Evolutionary conservation across 768 basidiomycete genomes (phyloP).

Genomic region (Tulasnella sp.): DNA sequence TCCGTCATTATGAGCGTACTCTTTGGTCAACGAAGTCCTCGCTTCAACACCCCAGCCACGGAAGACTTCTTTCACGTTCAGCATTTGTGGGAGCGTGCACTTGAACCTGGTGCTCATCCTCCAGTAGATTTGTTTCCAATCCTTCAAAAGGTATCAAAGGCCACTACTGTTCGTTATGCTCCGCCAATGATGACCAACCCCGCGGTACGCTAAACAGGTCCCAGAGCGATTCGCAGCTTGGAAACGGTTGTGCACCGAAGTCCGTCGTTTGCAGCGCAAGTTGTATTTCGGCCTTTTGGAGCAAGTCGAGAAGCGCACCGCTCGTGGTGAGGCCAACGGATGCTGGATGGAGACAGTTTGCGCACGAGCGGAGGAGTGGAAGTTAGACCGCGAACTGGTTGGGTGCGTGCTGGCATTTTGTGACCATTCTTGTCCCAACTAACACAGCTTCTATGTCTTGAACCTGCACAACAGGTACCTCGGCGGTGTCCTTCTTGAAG

Average conservation of each 20-base stretch:
- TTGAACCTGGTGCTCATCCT: conserved; percentile 47
- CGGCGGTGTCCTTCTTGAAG: conserved; percentile 44
- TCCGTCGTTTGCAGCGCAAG: conserved; percentile 40
- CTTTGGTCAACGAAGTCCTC: conserved; percentile 45
- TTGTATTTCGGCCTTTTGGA: conserved; percentile 44
- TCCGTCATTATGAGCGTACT: conserved; percentile 45
- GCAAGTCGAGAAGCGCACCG: conserved; percentile 41
- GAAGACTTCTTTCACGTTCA: conserved; percentile 42
- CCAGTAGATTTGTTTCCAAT: conserved; percentile 47
- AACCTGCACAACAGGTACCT: conserved; percentile 40
- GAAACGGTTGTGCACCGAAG: conserved; percentile 42
- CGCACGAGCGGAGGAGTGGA: conserved; percentile 39
- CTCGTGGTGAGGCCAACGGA: conserved; percentile 41
- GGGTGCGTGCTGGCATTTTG: conserved; percentile 37
- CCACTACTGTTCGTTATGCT: too few species aligned
- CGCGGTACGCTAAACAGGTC: conserved; percentile 38
- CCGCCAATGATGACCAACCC: too few species aligned
- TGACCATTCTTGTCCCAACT: too few species aligned
- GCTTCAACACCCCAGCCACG: conserved; percentile 40
- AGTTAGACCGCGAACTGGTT: conserved; percentile 40
- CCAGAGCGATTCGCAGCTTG: conserved; percentile 47
- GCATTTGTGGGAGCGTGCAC: conserved; percentile 40
- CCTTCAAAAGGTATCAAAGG: conserved; percentile 39
- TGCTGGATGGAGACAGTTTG: conserved; percentile 46
- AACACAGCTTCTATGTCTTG: too few species aligned